A percentile compares a stretch with the other conserved stretches of the same genome.
phyloP scores from a whole-genome alignment of 208 protist genomes.

The Leishmania major region DNA sequence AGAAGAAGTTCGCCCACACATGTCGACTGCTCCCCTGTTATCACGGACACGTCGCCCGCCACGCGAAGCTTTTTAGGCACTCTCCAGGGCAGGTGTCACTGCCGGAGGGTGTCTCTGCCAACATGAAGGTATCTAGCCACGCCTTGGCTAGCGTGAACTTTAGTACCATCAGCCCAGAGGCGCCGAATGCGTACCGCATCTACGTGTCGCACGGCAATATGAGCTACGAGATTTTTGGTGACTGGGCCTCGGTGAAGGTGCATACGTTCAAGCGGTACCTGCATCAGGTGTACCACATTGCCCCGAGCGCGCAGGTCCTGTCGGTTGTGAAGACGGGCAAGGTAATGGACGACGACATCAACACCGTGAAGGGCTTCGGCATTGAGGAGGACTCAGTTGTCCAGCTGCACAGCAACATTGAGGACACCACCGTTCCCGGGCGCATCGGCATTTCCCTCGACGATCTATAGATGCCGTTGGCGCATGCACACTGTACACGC shows the following conservation, averaged over 20 bases:
- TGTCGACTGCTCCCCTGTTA: constrained; percentile 89
- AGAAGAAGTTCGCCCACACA: constrained; percentile 83
- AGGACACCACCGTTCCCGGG: constrained; percentile 14
- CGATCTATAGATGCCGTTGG: constrained; percentile 43
- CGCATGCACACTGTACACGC: neutral
- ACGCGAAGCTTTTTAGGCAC: constrained; percentile 86
- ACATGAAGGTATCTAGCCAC: constrained; percentile 56
- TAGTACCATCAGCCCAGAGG: constrained; percentile 79
- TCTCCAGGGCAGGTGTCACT: constrained; percentile 63
- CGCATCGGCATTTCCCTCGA: constrained; percentile 53
- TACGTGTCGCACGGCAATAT: constrained; percentile 76
- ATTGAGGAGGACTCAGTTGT: constrained; percentile 74
- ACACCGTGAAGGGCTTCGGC: constrained; percentile 66
- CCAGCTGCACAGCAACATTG: constrained; percentile 52
- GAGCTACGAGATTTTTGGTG: constrained; percentile 88
- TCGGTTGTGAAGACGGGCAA: constrained; percentile 46
- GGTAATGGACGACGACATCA: constrained; percentile 83
- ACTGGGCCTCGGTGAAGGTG: constrained; percentile 81
- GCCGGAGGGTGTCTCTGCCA: constrained; percentile 43
- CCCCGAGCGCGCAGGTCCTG: constrained; percentile 67
- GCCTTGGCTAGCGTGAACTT: constrained; percentile 84
- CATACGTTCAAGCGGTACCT: constrained; percentile 91
- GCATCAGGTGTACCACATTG: constrained; percentile 84
- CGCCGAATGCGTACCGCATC: constrained; percentile 80
- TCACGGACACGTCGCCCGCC: constrained; percentile 73